These are phyloP conservation scores for Setaria viridis DNA, from an alignment of 202 grass and related monocot genomes.

Conservation along the genomic window DNA sequence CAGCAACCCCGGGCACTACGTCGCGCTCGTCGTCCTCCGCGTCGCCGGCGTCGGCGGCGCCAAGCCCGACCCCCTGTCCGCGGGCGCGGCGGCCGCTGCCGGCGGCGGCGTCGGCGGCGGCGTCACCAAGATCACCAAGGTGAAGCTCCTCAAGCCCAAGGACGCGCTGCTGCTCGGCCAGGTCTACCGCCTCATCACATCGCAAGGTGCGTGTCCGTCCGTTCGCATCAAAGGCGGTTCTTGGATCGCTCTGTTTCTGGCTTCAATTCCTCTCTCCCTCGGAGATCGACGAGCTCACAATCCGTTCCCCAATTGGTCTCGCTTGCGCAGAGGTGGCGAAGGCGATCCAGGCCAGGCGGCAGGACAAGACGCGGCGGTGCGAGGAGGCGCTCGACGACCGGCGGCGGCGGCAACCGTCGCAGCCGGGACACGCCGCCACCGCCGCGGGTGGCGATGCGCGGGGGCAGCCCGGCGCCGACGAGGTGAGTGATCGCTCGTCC, in stretches of 20 bases:
- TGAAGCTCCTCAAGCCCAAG: conserved; percentile 81
- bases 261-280: background rate
- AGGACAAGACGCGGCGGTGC: conserved; percentile 55
- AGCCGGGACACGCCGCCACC: background rate
- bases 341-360: conserved; percentile 62
- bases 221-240: background rate
- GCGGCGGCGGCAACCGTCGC: background rate
- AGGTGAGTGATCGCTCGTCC: conserved; percentile 10
- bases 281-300: background rate
- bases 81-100: no score
- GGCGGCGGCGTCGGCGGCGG: background rate
- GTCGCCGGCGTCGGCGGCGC: background rate
- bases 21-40: conserved; percentile 63
- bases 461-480: background rate
- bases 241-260: background rate
- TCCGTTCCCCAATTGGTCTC: background rate
- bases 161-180: conserved; percentile 72
- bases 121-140: conserved; percentile 54
- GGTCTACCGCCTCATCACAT: conserved; percentile 83
- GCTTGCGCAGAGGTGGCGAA: conserved; percentile 59
- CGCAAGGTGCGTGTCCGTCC: conserved; percentile 55
- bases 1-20: conserved; percentile 76
- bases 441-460: background rate
- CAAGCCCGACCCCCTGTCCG: background rate
- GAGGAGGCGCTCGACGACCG: conserved; percentile 26